phyloP scores from a whole-genome alignment of 2,329 filamentous ascomycete species.

The Fusarium falciforme region DNA sequence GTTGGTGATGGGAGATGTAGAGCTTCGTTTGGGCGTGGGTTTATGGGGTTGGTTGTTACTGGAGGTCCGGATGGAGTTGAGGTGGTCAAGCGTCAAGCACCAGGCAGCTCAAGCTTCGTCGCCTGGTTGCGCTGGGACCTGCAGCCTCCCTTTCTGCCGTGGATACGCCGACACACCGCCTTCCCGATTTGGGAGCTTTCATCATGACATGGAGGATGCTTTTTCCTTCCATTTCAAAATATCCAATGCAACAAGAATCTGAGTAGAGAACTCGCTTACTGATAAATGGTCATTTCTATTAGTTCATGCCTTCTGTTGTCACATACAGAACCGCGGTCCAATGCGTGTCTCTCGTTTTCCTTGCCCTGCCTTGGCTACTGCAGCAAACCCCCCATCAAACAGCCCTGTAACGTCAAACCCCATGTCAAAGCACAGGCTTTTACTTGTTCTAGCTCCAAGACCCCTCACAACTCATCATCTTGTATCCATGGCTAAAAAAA shows the following conservation, averaged over 20 bases:
- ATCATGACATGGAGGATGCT: constrained; percentile 20
- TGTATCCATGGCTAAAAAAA: not conserved
- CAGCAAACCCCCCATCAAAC: not conserved
- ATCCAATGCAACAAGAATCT: not conserved
- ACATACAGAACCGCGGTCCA: not conserved
- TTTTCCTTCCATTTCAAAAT: not conserved
- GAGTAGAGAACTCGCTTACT: not conserved
- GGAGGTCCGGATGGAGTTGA: constrained; percentile 37
- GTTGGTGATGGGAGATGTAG: constrained; percentile 26
- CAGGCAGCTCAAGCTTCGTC: constrained; percentile 54
- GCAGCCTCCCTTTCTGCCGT: constrained; percentile 29
- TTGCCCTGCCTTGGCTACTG: not conserved
- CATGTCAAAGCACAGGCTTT: constrained; percentile 12
- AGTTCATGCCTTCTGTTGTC: too few relatives aligned
- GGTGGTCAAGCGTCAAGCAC: constrained; percentile 35
- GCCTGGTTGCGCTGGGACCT: constrained; percentile 40
- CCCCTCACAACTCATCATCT: not conserved
- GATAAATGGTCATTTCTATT: not conserved
- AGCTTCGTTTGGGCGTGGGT: constrained; percentile 33
- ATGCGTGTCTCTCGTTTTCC: not conserved
- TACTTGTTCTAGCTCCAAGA: constrained; percentile 1
- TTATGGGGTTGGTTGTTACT: constrained; percentile 31
- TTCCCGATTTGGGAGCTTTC: constrained; percentile 28
- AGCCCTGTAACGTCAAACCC: not conserved
- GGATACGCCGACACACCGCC: constrained; percentile 42